Evolutionary conservation across 2,329 filamentous ascomycete genomes (phyloP), one percentile per base, ranked within the genome.

Genomic region (Parastagonospora avenae): DNA sequence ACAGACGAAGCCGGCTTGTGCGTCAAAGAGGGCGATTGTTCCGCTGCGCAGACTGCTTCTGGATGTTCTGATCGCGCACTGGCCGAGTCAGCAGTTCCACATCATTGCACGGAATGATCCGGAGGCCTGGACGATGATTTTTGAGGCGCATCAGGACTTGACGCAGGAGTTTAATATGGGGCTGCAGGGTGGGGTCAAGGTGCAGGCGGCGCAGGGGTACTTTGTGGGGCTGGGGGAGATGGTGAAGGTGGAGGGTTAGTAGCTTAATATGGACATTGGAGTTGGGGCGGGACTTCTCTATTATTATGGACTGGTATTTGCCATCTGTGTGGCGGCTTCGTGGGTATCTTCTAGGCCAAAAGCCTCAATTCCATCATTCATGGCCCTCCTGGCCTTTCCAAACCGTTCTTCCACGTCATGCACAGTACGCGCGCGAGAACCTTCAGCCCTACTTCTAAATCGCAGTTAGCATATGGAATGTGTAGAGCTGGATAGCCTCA

Each of bases 131-230:
- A 50, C 51, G 10, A 9, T 3, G 1, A 4, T 63, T 12, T 57
- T 64, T 6, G 43, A 60, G 1, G 4, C 15, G 8, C 48, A 56
- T 6, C 29, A 16, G 1, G 60, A 57, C 10, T 15, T 66, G 35
- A 46, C 52, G 7, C 28, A 39, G 2, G 51, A 43, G 6, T 59
- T 66, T 7, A 52, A 57, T 2, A 35, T 54, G 8, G 62, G 58
- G 1, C 10, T 64, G 42, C 48, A 63, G 35, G 54, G 42, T 0
- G 36, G 36, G 5, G 35, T 28, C 4, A 38, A 52, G 8, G 5
- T 60, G 11, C 4, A 24, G 27, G 28, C 28, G 14, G 30, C 48
- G 11, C 7, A 53, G 6, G 46, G 10, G 9, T 60, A 59, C 28
- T 54, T 52, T 36, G 45, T 45, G 12, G n/a, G 12, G 14, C 1